Base-by-base conservation (phyloP, 805 yeast genomes). In the Cyberlindnera petersonii region DNA sequence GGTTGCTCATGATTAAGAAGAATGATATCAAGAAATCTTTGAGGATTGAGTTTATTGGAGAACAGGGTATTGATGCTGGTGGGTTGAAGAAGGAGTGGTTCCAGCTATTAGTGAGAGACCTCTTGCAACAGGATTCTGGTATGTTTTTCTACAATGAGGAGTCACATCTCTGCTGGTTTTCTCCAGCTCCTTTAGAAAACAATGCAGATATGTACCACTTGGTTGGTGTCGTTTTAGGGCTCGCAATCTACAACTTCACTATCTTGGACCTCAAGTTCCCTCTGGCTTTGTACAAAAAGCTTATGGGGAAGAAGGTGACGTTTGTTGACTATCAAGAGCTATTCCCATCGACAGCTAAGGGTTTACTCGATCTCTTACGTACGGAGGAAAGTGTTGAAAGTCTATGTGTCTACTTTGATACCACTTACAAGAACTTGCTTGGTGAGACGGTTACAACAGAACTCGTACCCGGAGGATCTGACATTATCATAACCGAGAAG, bases 81-180 rank as follows among this genome's bases (percentile, higher is more conserved):
- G 98, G 98, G 0, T 69, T 91, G 42, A 77, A 82, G 52, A 89
- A 88, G 55, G 98, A 91, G 55, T 91, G 98, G 98, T 89, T 93
- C 59, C 66, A 78, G 33, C 61, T 89, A 27, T 64, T 93, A 27
- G 79, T 85, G 1, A 75, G 74, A 42, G 81, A 82, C 19, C 59
- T 91, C 2, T 84, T 89, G 55, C 74, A 73, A 52, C 83, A 88
- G 2, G 65, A 68, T 33, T 74, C 78, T 23, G 87, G 86, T 0
- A 68, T 88, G 59, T 80, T 93, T 44, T 55, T 64, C 8, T 74
- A 76, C 48, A 74, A 79, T 30, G 84, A 79, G 16, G 87, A 80
- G 44, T 83, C 94, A 9, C 69, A 77, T 35, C 67, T 72, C 26
- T 71, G 82, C 36, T 93, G 97, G 96, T 89, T 91, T 60, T 65